Percentiles rank a stretch among this genome's conserved stretches.
Conservation (phyloP, 331 rosid species). For the Ulmus americana region DNA sequence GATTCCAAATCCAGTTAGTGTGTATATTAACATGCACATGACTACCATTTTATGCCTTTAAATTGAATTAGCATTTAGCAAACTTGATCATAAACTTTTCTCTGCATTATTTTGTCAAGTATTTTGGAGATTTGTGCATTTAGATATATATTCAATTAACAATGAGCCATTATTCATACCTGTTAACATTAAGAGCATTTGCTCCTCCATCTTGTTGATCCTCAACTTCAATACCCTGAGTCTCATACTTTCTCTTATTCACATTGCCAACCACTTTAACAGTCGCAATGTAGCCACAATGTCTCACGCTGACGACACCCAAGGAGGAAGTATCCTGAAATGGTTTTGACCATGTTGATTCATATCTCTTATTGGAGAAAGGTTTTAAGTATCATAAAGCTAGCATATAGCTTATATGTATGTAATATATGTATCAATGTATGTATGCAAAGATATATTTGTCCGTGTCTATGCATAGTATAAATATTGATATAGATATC, state of each 20-base stretch:
- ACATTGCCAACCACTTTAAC: conserved; percentile 62
- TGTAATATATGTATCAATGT: background rate
- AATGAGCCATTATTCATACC: conserved; percentile 41
- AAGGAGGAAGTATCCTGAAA: conserved; percentile 77
- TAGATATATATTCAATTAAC: background rate
- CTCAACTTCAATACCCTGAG: conserved; percentile 55
- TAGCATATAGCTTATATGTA: background rate
- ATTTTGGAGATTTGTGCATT: too few species aligned
- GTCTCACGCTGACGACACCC: conserved; percentile 54
- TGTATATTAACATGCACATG: too few species aligned
- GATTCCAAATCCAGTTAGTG: conserved; percentile 11
- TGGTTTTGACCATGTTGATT: conserved; percentile 1
- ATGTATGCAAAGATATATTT: too few species aligned
- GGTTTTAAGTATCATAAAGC: background rate
- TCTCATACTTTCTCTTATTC: conserved; percentile 44
- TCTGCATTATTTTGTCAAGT: too few species aligned
- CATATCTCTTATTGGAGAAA: background rate
- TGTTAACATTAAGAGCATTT: conserved; percentile 79
- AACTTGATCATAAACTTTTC: too few species aligned
- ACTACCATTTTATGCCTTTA: background rate
- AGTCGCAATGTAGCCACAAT: conserved; percentile 80
- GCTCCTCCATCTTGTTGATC: conserved; percentile 93
- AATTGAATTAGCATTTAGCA: background rate
- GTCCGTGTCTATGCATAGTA: background rate
- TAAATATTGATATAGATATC: background rate